A percentile compares a stretch with the other conserved stretches of the same genome.
These are phyloP conservation scores for Fusarium verrucosum DNA, from an alignment of 2,329 filamentous ascomycete genomes.

Conservation along the genomic window DNA sequence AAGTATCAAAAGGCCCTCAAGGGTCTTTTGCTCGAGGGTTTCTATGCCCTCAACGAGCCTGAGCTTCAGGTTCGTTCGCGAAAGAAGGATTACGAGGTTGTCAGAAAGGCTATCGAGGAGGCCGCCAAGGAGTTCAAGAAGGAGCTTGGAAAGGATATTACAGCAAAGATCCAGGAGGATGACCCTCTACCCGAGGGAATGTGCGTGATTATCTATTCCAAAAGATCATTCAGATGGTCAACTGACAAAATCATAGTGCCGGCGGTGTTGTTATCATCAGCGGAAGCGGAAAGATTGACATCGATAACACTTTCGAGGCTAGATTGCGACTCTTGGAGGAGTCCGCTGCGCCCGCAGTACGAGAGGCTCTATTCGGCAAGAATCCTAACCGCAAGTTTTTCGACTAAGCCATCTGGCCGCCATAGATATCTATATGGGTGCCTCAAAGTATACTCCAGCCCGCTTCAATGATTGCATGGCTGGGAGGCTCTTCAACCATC, in stretches of 20 bases:
- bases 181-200: constrained; percentile 81
- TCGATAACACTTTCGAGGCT: constrained; percentile 98
- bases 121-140: constrained; percentile 87
- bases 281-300: constrained; percentile 90
- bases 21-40: constrained; percentile 85
- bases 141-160: constrained; percentile 73
- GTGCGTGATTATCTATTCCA: constrained; percentile 66
- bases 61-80: constrained; percentile 78
- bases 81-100: constrained; percentile 78
- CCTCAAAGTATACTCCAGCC: constrained; percentile 24
- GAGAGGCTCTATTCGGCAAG: constrained; percentile 88
- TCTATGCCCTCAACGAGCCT: constrained; percentile 86
- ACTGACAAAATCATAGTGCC: constrained; percentile 64
- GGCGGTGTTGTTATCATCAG: constrained; percentile 86
- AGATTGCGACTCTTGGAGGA: constrained; percentile 85
- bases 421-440: constrained; percentile 14
- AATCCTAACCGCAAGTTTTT: constrained; percentile 97
- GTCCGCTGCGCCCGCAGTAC: constrained; percentile 83
- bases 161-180: constrained; percentile 78
- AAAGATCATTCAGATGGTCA: neutral
- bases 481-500: constrained; percentile 32
- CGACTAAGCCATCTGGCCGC: constrained; percentile 66
- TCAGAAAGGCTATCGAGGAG: constrained; percentile 80
- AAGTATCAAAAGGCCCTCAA: constrained; percentile 82
- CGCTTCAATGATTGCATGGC: constrained; percentile 30